These are phyloP conservation scores for Suillus tomentosus DNA, from an alignment of 768 basidiomycete genomes.

Conservation along the genomic window DNA sequence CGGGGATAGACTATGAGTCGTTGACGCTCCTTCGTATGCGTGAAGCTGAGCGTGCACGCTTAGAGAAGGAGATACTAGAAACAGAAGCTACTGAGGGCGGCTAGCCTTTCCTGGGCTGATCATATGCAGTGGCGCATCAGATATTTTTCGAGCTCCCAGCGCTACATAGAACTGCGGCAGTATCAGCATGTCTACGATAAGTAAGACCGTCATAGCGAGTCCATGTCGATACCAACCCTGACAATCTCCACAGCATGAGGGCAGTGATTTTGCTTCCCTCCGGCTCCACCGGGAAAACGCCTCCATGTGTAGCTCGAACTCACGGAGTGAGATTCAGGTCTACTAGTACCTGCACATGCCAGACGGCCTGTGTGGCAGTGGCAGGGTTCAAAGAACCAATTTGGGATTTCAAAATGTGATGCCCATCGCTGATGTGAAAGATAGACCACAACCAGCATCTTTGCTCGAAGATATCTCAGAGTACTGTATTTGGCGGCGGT, in stretches of 20 bases:
- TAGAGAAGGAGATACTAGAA: conserved; percentile 78
- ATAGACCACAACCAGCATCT: neutral
- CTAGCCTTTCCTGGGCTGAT: neutral
- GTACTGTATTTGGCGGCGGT: neutral
- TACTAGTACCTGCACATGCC: neutral
- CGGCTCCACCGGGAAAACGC: neutral
- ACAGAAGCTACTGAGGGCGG: conserved; percentile 52
- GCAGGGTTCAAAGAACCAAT: neutral
- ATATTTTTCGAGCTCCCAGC: neutral
- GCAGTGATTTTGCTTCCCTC: neutral
- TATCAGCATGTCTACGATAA: neutral
- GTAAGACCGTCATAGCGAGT: neutral
- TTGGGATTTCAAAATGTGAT: neutral
- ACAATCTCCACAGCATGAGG: neutral
- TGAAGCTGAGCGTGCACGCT: conserved; percentile 74
- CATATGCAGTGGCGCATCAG: no score
- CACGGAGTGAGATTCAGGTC: neutral
- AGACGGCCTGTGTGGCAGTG: no score
- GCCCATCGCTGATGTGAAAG: neutral
- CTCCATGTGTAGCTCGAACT: neutral
- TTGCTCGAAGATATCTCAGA: neutral
- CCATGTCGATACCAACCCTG: neutral
- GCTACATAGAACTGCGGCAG: neutral
- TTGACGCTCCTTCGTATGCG: conserved; percentile 78
- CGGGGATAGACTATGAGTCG: conserved; percentile 74